phyloP scores from a whole-genome alignment of 108 stramenopile species.

The Cyclotella cryptica region DNA sequence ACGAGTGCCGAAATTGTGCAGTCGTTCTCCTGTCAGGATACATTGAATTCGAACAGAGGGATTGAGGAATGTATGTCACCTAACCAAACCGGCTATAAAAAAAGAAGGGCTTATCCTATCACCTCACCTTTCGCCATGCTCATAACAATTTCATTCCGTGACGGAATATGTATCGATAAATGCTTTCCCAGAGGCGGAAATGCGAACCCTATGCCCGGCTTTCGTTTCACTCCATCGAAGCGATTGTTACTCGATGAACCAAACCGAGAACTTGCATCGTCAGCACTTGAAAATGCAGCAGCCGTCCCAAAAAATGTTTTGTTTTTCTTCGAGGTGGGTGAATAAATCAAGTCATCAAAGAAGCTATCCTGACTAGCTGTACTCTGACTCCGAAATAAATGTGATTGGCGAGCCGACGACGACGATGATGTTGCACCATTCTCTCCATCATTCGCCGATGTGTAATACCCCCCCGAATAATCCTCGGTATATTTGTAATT shows the following conservation, averaged over 20 bases:
- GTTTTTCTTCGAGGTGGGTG: not conserved
- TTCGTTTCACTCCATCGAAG: not conserved
- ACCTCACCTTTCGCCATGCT: constrained; percentile 18
- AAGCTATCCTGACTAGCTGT: constrained; percentile 33
- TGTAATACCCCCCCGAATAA: constrained; percentile 49
- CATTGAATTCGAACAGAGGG: not conserved
- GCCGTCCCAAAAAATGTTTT: not conserved
- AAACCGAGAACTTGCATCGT: not conserved
- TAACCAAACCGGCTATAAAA: not conserved
- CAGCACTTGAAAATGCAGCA: not conserved
- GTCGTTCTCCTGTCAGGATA: constrained; percentile 15
- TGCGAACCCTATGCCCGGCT: constrained; percentile 42
- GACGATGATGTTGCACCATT: not conserved
- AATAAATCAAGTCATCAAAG: constrained; percentile 43
- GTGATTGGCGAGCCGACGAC: not conserved
- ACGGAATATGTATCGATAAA: constrained; percentile 43
- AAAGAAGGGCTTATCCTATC: not conserved
- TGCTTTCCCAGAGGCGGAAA: constrained; percentile 37
- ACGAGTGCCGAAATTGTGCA: constrained; percentile 39
- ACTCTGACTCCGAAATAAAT: not conserved
- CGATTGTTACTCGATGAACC: not conserved
- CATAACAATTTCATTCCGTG: constrained; percentile 34
- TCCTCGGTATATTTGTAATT: constrained; percentile 36
- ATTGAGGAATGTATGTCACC: not conserved
- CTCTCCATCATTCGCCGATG: not conserved